These are phyloP conservation scores for Houttuynia cordata DNA, from an alignment of 164 flowering plant species.

Conservation along the genomic window DNA sequence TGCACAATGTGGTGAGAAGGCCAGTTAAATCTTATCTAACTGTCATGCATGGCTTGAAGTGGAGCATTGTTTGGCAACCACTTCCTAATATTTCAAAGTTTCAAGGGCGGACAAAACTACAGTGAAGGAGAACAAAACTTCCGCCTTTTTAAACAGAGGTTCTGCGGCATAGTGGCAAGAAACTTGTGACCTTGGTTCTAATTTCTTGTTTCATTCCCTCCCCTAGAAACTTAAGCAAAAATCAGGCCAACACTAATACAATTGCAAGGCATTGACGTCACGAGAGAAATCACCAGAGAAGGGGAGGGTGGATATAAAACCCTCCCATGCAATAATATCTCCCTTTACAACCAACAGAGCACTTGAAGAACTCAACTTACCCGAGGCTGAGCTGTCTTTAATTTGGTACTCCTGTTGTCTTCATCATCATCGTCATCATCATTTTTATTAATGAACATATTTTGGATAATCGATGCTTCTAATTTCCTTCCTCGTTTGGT, in stretches of 20 bases:
- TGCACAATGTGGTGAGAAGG: conserved; percentile 9
- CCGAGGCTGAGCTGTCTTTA: conserved; percentile 66
- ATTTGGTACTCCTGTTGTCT: conserved; percentile 37
- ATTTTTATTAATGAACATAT: conserved; percentile 43
- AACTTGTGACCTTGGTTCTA: too few species aligned
- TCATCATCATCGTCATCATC: conserved; percentile 75
- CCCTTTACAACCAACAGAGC: background rate
- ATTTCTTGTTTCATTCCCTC: too few species aligned
- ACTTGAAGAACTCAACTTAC: conserved; percentile 22
- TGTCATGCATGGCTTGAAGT: background rate
- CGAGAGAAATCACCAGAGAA: too few species aligned
- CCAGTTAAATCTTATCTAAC: background rate
- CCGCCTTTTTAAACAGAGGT: too few species aligned
- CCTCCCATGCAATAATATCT: too few species aligned
- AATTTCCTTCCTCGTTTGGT: conserved; percentile 74
- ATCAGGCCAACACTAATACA: too few species aligned
- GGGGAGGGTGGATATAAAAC: too few species aligned
- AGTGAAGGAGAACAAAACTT: background rate
- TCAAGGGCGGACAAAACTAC: background rate
- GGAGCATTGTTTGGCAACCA: background rate
- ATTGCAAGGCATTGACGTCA: too few species aligned
- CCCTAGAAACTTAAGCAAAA: too few species aligned
- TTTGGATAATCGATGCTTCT: conserved; percentile 45
- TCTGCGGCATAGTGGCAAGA: too few species aligned
- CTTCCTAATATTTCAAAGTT: background rate